These are phyloP conservation scores for Arthrobotrys conoides DNA, from an alignment of 2,329 filamentous ascomycete species.

Conservation along the genomic window DNA sequence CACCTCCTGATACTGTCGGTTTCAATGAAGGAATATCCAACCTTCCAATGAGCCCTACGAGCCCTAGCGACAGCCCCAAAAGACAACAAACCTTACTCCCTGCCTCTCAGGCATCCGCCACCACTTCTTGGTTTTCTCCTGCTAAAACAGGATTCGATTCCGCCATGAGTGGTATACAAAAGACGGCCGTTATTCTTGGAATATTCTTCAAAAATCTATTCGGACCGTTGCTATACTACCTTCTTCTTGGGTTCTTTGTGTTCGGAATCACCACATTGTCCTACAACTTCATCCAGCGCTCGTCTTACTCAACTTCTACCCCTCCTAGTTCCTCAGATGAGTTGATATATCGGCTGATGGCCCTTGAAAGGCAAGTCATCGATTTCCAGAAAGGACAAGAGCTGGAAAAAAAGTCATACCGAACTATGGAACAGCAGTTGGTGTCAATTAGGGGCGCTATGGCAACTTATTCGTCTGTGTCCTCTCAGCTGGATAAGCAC, in stretches of 20 bases:
- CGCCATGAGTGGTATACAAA: constrained; percentile 20
- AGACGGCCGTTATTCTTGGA: constrained; percentile 31
- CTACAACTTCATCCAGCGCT: constrained; percentile 50
- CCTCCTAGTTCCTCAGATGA: constrained; percentile 44
- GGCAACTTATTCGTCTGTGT: constrained; percentile 42
- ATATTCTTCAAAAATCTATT: constrained; percentile 52
- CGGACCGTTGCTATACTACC: constrained; percentile 45
- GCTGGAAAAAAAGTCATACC: constrained; percentile 18
- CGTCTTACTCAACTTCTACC: constrained; percentile 36
- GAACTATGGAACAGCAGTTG: constrained; percentile 39
- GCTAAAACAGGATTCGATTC: constrained; percentile 31
- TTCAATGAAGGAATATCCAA: constrained; percentile 25
- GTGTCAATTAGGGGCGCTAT: constrained; percentile 36
- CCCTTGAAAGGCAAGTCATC: constrained; percentile 40
- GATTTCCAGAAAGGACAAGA: constrained; percentile 16
- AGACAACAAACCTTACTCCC: background rate
- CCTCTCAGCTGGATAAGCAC: constrained; percentile 42
- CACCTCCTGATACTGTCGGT: constrained; percentile 46
- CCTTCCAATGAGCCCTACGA: background rate
- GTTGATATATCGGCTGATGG: constrained; percentile 35
- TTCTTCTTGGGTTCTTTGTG: constrained; percentile 51
- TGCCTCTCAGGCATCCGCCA: background rate
- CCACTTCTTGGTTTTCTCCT: constrained; percentile 13
- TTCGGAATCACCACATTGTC: constrained; percentile 48
- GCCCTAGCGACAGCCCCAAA: background rate